Evolutionary conservation across 2,329 filamentous ascomycete species (phyloP).

Genomic region (Pyrenochaeta sp.): DNA sequence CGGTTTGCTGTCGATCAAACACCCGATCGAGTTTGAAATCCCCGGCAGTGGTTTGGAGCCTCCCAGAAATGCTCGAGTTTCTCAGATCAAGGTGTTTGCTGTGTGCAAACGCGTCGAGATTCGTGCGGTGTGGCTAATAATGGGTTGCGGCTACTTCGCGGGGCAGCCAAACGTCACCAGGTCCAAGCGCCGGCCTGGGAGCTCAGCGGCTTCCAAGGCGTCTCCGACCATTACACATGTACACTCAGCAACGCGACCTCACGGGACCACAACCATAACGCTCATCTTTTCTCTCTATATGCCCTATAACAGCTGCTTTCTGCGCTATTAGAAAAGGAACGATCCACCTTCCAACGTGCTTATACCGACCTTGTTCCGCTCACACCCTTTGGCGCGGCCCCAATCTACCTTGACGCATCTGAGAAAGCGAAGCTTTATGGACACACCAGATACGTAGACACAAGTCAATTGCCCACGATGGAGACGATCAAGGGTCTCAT

Average conservation of each 20-base stretch:
- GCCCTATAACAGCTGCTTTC: background rate
- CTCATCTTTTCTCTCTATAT: background rate
- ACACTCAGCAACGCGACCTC: slow-evolving; percentile 10
- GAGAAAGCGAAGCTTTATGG: background rate
- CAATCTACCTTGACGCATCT: background rate
- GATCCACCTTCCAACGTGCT: background rate
- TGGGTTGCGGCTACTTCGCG: slow-evolving; percentile 32
- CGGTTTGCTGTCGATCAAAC: slow-evolving; percentile 25
- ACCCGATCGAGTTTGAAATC: slow-evolving; percentile 11
- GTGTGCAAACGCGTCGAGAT: slow-evolving; percentile 4
- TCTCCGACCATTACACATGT: slow-evolving; percentile 15
- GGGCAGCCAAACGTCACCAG: slow-evolving; percentile 37
- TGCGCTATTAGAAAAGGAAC: no score
- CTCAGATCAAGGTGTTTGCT: slow-evolving; percentile 12
- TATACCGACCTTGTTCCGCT: background rate
- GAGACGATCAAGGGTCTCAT: slow-evolving; percentile 87
- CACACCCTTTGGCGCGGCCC: slow-evolving; percentile 7
- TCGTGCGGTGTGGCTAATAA: slow-evolving; percentile 23
- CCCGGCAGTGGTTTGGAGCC: slow-evolving; percentile 2
- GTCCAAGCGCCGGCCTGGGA: slow-evolving; percentile 25
- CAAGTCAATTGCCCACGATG: slow-evolving; percentile 63
- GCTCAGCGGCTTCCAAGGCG: slow-evolving; percentile 29
- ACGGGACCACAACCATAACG: background rate
- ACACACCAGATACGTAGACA: background rate
- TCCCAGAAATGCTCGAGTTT: slow-evolving; percentile 6